Conservation (phyloP, 2,329 filamentous ascomycete genomes). For the Bipolaris victoriae region DNA sequence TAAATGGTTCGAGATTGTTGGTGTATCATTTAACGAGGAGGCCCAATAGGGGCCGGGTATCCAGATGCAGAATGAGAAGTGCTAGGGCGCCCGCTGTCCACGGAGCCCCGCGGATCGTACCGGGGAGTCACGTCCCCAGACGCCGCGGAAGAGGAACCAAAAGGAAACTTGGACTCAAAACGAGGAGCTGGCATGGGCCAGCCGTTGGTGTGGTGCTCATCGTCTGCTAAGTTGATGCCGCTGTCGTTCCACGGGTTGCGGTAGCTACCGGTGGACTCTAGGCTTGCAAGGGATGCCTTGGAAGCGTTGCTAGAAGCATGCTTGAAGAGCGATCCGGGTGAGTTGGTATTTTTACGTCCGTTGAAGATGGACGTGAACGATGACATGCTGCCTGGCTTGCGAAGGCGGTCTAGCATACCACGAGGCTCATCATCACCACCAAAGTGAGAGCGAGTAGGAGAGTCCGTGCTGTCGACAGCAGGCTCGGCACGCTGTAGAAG, state of each 20-base stretch:
- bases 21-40: slow-evolving; percentile 75
- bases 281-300: slow-evolving; percentile 93
- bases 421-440: slow-evolving; percentile 82
- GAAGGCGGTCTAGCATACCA: slow-evolving; percentile 82
- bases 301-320: slow-evolving; percentile 83
- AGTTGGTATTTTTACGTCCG: slow-evolving; percentile 89
- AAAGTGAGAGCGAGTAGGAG: slow-evolving; percentile 84
- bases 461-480: slow-evolving; percentile 76
- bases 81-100: slow-evolving; percentile 88
- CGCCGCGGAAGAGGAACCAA: slow-evolving; percentile 58
- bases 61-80: slow-evolving; percentile 97
- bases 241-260: slow-evolving; percentile 98
- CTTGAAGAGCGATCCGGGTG: slow-evolving; percentile 82
- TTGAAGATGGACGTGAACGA: slow-evolving; percentile 96
- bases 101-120: slow-evolving; percentile 82
- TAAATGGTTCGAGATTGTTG: slow-evolving; percentile 35
- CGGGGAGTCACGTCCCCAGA: slow-evolving; percentile 83
- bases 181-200: slow-evolving; percentile 50
- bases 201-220: slow-evolving; percentile 64
- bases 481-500: slow-evolving; percentile 90
- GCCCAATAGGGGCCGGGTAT: slow-evolving; percentile 91
- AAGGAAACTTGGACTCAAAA: slow-evolving; percentile 67
- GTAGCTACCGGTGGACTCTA: slow-evolving; percentile 94
- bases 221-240: slow-evolving; percentile 87
- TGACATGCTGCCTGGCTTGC: slow-evolving; percentile 92